These are phyloP conservation scores for Candolleomyces aberdarensis DNA, from an alignment of 768 basidiomycete genomes.

Conservation along the genomic window DNA sequence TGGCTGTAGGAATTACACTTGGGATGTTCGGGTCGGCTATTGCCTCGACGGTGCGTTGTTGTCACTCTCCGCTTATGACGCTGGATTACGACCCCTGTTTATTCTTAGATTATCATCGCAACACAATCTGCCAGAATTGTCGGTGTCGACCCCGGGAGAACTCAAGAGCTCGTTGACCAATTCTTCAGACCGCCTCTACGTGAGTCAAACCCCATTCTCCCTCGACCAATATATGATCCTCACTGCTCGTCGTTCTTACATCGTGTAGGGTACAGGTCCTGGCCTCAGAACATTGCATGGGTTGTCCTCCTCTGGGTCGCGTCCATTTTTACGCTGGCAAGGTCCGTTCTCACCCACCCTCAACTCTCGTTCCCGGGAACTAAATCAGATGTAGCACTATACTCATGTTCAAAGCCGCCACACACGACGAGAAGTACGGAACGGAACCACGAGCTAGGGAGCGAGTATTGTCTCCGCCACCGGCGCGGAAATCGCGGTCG, in stretches of 20 bases:
- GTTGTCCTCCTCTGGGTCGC: slow-evolving; percentile 31
- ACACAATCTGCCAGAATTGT: slow-evolving; percentile 21
- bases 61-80: neutral
- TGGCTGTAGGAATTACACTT: slow-evolving; percentile 22
- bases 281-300: slow-evolving; percentile 29
- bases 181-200: slow-evolving; percentile 25
- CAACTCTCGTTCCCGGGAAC: too few species aligned
- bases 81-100: neutral
- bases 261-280: slow-evolving; percentile 23
- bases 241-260: neutral
- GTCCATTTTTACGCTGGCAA: slow-evolving; percentile 21
- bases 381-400: too few species aligned
- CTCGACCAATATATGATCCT: neutral
- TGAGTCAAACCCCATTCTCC: slow-evolving; percentile 10
- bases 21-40: slow-evolving; percentile 27
- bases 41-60: slow-evolving; percentile 27
- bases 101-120: slow-evolving; percentile 24
- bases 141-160: slow-evolving; percentile 17
- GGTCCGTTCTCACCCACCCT: slow-evolving; percentile 12
- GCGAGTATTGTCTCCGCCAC: too few species aligned
- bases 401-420: too few species aligned
- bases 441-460: too few species aligned
- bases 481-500: too few species aligned
- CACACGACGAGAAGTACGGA: too few species aligned
- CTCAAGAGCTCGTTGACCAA: slow-evolving; percentile 13